These are phyloP conservation scores for Streptanthus diversifolius DNA, from an alignment of 345 rosid species.

Conservation along the genomic window DNA sequence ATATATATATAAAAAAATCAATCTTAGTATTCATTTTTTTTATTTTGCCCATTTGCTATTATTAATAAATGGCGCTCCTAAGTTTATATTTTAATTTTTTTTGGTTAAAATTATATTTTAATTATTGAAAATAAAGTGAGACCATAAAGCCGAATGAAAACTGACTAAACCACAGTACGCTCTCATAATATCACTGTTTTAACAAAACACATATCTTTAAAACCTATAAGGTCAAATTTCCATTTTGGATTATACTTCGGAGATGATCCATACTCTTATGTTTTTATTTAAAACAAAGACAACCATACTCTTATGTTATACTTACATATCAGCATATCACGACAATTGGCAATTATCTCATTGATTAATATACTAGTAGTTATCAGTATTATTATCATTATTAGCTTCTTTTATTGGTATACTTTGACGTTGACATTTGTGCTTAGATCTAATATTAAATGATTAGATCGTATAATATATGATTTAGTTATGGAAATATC, in stretches of 20 bases:
- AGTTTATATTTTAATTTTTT: neutral
- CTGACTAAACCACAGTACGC: neutral
- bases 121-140: neutral
- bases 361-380: neutral
- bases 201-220: conserved; percentile 1
- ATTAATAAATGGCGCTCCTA: neutral
- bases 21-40: too few species aligned
- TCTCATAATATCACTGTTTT: neutral
- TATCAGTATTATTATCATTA: neutral
- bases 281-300: conserved; percentile 3
- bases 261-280: conserved; percentile 12
- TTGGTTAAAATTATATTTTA: neutral
- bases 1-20: neutral
- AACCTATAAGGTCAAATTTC: neutral
- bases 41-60: neutral
- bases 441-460: too few species aligned
- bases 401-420: too few species aligned
- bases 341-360: conserved; percentile 2
- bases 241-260: neutral
- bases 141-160: neutral
- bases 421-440: too few species aligned
- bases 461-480: too few species aligned
- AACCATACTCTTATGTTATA: neutral
- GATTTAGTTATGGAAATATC: neutral
- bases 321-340: neutral